Base-by-base conservation (phyloP, 2,329 filamentous ascomycete species). In the Ophidiomyces ophidiicola region DNA sequence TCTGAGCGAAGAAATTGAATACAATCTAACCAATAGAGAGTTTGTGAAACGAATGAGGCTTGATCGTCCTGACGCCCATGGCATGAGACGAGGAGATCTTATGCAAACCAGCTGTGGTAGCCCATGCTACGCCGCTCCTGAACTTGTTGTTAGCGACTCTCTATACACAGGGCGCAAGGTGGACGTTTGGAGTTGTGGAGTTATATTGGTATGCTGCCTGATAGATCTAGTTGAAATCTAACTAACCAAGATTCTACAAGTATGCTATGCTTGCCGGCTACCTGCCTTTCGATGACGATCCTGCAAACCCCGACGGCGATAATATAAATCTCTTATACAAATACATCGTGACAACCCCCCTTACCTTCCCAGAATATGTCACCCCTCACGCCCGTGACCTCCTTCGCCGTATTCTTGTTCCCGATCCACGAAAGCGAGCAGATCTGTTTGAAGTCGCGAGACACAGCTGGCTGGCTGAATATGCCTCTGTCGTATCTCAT, bases 81-180 rank as follows among this genome's bases (percentile, higher is more conserved):
- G 85, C 10, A 71, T 77, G 53, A 74, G 88, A 45, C 78, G 86
- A 53, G 90, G 90, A 25, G 90, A 98, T 64, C 67, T 98, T 54
- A 98, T 98, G 90, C 88, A 94, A 63, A 98, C 90, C 7, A 96
- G 90, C 59, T 98, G 90, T 59, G 90, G 90, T 48, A 96, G 88
- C 61, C 90, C 90, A 5, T 98, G 90, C 57, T 98, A 98, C 61
- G 90, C 90, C 34, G 90, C 90, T 10, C 90, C 90, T 3, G 90
- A 98, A 64, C 70, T 98, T 39, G 90, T 98, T 10, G 90, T 98
- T 45, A 96, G 86, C 58, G 90, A 98, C 61, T 94, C 87, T 11
- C 67, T 98, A 5, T 98, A 98, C 63, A 98, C 90, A 1, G 90
- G 90, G 32, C 78, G 88, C 37, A 98, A 98, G 62, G 90, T 98